phyloP scores from a whole-genome alignment of 1,139 yeast species.

The Arxiozyma bovina region DNA sequence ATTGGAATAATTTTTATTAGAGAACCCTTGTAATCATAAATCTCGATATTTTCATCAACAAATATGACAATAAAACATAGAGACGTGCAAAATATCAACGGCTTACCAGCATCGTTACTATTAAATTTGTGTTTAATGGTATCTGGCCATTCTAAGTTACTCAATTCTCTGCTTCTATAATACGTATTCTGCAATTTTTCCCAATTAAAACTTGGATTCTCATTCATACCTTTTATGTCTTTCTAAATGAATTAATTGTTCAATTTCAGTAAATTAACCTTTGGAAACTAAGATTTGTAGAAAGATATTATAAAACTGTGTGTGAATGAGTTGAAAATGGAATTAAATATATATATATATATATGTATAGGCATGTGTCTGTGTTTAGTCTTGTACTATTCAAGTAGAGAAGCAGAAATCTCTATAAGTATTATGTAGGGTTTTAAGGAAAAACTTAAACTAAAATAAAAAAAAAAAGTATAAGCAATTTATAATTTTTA shows the following conservation, averaged over 20 bases:
- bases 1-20: constrained; percentile 30
- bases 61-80: constrained; percentile 19
- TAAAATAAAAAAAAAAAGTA: not conserved
- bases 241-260: too few species aligned
- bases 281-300: too few species aligned
- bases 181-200: constrained; percentile 55
- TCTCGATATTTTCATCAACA: constrained; percentile 13
- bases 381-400: not conserved
- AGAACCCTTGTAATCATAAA: constrained; percentile 20
- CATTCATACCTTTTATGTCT: constrained; percentile 1
- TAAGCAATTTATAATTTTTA: not conserved
- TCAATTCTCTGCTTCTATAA: constrained; percentile 39
- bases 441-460: not conserved
- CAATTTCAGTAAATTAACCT: too few species aligned
- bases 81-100: constrained; percentile 16
- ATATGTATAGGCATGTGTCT: too few species aligned
- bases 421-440: not conserved
- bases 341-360: not conserved
- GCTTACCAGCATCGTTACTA: not conserved
- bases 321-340: not conserved
- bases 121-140: not conserved
- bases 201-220: constrained; percentile 48
- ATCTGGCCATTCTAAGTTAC: constrained; percentile 18
- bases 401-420: not conserved
- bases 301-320: too few species aligned